Evolutionary conservation across 208 protist species (phyloP).

Genomic region (Trypanosoma cruzi): DNA sequence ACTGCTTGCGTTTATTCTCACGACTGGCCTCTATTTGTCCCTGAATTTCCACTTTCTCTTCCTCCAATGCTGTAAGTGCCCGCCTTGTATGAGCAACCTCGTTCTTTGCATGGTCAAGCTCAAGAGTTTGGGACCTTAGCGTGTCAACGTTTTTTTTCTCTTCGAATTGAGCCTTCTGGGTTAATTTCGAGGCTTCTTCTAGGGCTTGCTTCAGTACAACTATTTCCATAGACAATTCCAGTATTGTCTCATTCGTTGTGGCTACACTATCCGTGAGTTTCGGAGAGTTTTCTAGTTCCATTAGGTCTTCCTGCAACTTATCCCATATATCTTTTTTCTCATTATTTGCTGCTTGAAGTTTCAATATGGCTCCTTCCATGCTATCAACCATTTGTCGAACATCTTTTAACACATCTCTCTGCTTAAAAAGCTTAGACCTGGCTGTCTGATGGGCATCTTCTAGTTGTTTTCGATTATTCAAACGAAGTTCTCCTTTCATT

Average conservation of each 20-base stretch:
- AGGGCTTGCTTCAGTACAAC: constrained; percentile 4
- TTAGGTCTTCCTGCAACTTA: constrained; percentile 3
- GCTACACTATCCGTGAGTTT: background rate
- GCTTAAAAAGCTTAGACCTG: constrained; percentile 5
- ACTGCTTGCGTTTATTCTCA: constrained; percentile 5
- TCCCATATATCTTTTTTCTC: background rate
- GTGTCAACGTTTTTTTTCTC: constrained; percentile 6
- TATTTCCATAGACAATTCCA: background rate
- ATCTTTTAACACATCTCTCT: constrained; percentile 13
- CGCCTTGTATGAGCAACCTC: background rate
- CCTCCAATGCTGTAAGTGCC: background rate
- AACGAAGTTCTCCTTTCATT: constrained; percentile 10
- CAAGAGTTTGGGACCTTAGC: background rate
- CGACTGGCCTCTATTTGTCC: constrained; percentile 7
- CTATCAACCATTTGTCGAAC: constrained; percentile 6
- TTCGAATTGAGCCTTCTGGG: background rate
- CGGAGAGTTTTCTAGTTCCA: background rate
- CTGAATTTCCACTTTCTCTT: constrained; percentile 17
- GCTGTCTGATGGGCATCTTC: constrained; percentile 6
- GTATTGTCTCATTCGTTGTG: background rate
- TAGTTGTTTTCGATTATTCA: constrained; percentile 11
- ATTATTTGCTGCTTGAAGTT: background rate
- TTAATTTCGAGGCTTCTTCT: background rate
- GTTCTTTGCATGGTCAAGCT: constrained; percentile 9
- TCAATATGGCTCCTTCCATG: constrained; percentile 3